Evolutionary conservation across 1,284 basidiomycete species (phyloP), one percentile per base, ranked within the genome.

Genomic region (Tilletia caries): DNA sequence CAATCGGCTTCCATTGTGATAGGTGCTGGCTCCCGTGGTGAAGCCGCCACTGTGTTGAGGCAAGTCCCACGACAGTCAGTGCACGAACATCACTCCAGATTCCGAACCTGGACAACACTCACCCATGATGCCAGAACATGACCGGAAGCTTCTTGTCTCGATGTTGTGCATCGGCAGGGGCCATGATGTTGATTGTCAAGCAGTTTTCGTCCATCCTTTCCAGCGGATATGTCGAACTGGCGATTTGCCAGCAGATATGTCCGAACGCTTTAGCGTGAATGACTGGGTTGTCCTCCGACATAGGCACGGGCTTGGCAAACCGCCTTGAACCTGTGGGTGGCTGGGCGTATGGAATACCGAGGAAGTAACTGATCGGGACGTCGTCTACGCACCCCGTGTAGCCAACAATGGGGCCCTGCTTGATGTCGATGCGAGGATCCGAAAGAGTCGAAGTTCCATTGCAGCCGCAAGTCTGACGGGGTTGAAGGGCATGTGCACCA

Each of bases 181-280:
- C 58, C 15, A 62, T 34, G 33, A 62, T 62, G 58, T 62, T 62
- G 58, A 62, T 27, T 18, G 34, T 33, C 29, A 62, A 29, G 34
- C 58, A 62, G 29, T 62, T 29, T n/a, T 62, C 58, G 3, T 25
- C 20, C 8, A n/a, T 20, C 20, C 29, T 29, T 3, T 15, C 58
- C 37, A 41, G 15, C 37, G 15, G 37, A 15, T 10, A 41, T 41
- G 37, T 41, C n/a, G n/a, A n/a, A 15, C 23, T 2, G 6, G n/a
- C 29, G 52, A 4, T 20, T 37, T 62, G 58, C 27, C 10, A 15
- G n/a, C 58, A 62, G 15, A 13, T 3, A 12, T 27, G 34, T 20
- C 29, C 58, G 18, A 33, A 62, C 29, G 29, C 8, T 15, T 25
- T 62, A 1, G 58, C 58, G 8, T 34, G 18, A 18, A 32, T 4